phyloP scores from a whole-genome alignment of 495 filamentous ascomycete species.

The Hyaloscypha hepaticicola region DNA sequence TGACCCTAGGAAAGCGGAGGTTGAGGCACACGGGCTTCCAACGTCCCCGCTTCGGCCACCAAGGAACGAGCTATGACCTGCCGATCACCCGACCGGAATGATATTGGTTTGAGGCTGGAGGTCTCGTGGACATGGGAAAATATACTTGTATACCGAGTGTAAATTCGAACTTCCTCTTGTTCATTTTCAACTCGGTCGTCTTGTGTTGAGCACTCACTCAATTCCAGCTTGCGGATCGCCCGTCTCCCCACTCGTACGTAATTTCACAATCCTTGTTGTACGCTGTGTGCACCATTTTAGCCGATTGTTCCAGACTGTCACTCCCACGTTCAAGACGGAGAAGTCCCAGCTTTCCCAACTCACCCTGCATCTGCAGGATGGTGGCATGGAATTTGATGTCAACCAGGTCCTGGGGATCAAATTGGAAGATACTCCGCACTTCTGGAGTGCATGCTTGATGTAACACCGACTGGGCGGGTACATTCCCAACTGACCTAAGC shows the following conservation, averaged over 20 bases:
- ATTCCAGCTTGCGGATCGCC: too few species aligned
- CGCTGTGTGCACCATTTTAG: neutral
- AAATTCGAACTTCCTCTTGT: too few species aligned
- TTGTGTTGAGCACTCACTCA: neutral
- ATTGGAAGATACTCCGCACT: neutral
- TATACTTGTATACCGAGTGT: neutral
- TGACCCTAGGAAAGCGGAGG: neutral
- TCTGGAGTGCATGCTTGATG: conserved; percentile 2
- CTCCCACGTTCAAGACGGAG: neutral
- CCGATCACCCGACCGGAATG: neutral
- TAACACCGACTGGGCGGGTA: neutral
- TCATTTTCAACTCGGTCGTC: neutral
- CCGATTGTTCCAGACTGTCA: neutral
- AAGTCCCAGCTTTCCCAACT: neutral
- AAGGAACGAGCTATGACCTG: neutral
- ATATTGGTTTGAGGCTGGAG: neutral
- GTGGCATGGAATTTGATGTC: neutral
- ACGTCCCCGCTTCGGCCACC: neutral
- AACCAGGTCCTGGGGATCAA: conserved; percentile 11
- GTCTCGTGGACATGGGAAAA: neutral
- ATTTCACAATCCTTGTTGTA: neutral
- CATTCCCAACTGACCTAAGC: neutral
- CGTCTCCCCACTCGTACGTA: neutral
- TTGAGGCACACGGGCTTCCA: neutral
- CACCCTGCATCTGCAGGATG: neutral